phyloP scores from a whole-genome alignment of 2,329 filamentous ascomycete species.

The Hymenoscyphus fructigenus region DNA sequence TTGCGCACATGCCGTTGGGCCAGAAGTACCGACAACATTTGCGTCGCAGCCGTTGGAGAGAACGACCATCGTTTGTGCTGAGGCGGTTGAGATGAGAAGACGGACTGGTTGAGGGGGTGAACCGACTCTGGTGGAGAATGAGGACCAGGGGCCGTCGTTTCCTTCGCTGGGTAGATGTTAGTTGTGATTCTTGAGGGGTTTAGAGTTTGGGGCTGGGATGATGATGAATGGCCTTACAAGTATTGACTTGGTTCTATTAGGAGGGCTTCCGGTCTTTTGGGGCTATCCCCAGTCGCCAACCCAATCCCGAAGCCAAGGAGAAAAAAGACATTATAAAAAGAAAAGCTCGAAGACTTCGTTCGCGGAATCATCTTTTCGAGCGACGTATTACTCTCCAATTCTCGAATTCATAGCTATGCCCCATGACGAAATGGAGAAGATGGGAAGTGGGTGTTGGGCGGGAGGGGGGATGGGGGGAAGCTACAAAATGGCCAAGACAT shows the following conservation, averaged over 20 bases:
- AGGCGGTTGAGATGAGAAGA: conserved; percentile 42
- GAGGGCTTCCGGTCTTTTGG: conserved; percentile 11
- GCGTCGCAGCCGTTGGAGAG: conserved; percentile 36
- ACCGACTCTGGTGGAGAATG: conserved; percentile 60
- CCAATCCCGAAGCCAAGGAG: not conserved
- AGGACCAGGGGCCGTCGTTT: conserved; percentile 69
- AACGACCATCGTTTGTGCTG: conserved; percentile 38
- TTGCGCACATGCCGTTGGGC: conserved; percentile 39
- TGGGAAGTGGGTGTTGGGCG: not conserved
- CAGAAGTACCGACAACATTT: conserved; percentile 26
- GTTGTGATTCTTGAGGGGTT: not conserved
- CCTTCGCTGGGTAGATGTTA: conserved; percentile 46
- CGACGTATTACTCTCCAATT: not conserved
- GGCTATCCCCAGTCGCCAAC: not conserved
- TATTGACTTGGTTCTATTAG: conserved; percentile 23
- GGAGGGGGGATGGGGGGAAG: no score
- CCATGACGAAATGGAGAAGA: not conserved
- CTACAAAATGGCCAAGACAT: no score
- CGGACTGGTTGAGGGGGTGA: conserved; percentile 47
- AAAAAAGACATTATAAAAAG: not conserved
- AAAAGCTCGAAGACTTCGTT: not conserved
- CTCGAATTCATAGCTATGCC: not conserved
- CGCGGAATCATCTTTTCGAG: not conserved
- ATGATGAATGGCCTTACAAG: conserved; percentile 12
- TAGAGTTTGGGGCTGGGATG: not conserved